These are phyloP conservation scores for Chenopodium berlandieri DNA, from an alignment of 148 eudicot species.

Conservation along the genomic window DNA sequence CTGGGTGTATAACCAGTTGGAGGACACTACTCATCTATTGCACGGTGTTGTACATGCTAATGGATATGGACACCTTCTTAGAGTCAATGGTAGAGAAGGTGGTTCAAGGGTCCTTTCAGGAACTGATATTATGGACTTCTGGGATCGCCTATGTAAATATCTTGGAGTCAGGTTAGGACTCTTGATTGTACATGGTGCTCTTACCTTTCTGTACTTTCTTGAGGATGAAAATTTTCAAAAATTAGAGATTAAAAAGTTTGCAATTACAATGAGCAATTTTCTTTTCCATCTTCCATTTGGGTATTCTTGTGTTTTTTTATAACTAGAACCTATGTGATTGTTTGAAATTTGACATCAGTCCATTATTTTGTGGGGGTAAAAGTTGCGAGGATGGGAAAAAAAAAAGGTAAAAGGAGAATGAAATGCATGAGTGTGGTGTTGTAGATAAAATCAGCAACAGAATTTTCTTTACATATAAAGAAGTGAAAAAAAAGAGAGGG, in stretches of 20 bases:
- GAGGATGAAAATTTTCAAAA: conserved; percentile 10
- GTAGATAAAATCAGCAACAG: background rate
- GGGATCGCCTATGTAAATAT: conserved; percentile 88
- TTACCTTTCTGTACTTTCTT: conserved; percentile 28
- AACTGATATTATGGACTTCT: conserved; percentile 81
- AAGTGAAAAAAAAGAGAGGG: background rate
- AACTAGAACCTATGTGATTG: background rate
- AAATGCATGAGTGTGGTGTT: background rate
- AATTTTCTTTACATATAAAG: too few relatives aligned
- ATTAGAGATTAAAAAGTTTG: background rate
- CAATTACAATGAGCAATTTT: background rate
- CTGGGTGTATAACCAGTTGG: conserved; percentile 78
- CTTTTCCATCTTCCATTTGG: background rate
- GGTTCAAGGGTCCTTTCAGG: conserved; percentile 89
- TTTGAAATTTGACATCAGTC: background rate
- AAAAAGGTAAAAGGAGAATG: background rate
- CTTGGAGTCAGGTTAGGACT: conserved; percentile 89
- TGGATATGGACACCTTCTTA: conserved; percentile 92
- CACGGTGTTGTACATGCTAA: conserved; percentile 88
- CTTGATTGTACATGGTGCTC: conserved; percentile 32
- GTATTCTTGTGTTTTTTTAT: background rate
- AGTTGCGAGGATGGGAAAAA: background rate
- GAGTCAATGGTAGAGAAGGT: conserved; percentile 92
- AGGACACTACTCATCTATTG: conserved; percentile 75
- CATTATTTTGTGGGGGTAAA: background rate